phyloP scores from a whole-genome alignment of 2,329 filamentous ascomycete species.

The Ophiostoma pallidulum region DNA sequence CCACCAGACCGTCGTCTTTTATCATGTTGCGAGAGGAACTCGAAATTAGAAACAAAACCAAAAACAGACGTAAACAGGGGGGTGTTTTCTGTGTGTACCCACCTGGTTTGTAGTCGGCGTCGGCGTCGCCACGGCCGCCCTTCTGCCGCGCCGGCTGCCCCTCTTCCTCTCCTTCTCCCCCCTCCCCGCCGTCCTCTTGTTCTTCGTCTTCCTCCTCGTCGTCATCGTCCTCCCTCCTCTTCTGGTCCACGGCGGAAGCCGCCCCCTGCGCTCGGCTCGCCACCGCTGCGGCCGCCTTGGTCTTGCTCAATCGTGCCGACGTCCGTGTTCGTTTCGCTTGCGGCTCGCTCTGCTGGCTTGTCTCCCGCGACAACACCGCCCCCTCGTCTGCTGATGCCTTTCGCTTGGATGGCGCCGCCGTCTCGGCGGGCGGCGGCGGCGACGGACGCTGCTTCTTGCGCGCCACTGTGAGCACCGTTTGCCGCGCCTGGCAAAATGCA shows the following conservation, averaged over 20 bases:
- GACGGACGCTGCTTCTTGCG: slow-evolving; percentile 33
- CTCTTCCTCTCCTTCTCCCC: slow-evolving; percentile 27
- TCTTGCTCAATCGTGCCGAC: slow-evolving; percentile 40
- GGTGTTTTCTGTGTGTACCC: slow-evolving; percentile 1
- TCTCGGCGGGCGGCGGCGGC: slow-evolving; percentile 8
- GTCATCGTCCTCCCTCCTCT: background rate
- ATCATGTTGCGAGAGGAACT: too few species aligned
- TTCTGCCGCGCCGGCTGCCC: slow-evolving; percentile 15
- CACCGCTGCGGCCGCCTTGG: slow-evolving; percentile 28
- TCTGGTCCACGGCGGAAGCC: slow-evolving; percentile 2
- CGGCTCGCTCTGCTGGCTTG: slow-evolving; percentile 22
- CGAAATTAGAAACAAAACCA: background rate
- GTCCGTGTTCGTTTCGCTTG: slow-evolving; percentile 43
- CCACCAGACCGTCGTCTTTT: slow-evolving; percentile 69
- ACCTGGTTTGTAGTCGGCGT: slow-evolving; percentile 23
- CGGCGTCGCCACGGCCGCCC: slow-evolving; percentile 23
- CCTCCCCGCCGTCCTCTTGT: slow-evolving; percentile 19
- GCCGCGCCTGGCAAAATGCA: slow-evolving; percentile 59
- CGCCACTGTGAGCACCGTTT: slow-evolving; percentile 55
- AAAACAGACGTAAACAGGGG: background rate
- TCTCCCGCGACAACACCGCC: slow-evolving; percentile 19
- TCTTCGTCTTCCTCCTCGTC: background rate
- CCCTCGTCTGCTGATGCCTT: slow-evolving; percentile 34
- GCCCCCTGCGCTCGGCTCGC: slow-evolving; percentile 27
- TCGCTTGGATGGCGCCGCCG: slow-evolving; percentile 38